Evolutionary conservation across 139 green algal species (phyloP), one percentile per base, ranked within the genome.

Genomic region (Picochlorum costavermella): DNA sequence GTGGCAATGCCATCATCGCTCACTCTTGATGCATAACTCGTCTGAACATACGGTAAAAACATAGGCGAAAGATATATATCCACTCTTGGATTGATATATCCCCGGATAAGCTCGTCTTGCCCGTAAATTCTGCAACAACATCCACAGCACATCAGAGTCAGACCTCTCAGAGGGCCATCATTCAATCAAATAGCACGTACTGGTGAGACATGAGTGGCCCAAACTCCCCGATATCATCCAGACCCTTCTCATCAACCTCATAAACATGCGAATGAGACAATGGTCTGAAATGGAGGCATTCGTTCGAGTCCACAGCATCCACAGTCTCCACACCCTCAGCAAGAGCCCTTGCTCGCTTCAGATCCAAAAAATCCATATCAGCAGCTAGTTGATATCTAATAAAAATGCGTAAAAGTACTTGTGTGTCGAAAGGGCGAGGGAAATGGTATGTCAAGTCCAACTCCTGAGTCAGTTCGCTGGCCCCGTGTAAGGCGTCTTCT

Each of bases 71-170:
- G 44, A 60, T 72, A 84, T 11, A 86, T 33, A 17, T 76, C 67
- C 12, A 86, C 73, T 16, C 31, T 12, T 2, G 84, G 60, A 16
- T 31, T 63, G 4, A 57, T 33, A 65, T 74, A 83, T 4, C 80
- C 77, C 31, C 70, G 67, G 23, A 89, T 81, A 61, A 76, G 51
- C 74, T 92, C 85, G 12, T 81, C 63, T 10, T 90, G 80, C 1
- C 80, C 78, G 61, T 91, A 92, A 10, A 89, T 40, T 40, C 33
- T 40, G 33, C 33, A 40, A 40, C 0, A 40, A 23, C 20, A 23
- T 23, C 20, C 20, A 23, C 20, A 23, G 20, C 20, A 23, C 20
- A 23, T 23, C 20, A 23, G 20, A 23, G 20, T 23, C 20, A 23
- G 20, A 23, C 20, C 20, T 40, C 9, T 40, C 2, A 40, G 33